A percentile compares a stretch with the other conserved stretches of the same genome.
Evolutionary conservation across 139 green algal genomes (phyloP).

Genomic region (Chlorella sorokiniana): DNA sequence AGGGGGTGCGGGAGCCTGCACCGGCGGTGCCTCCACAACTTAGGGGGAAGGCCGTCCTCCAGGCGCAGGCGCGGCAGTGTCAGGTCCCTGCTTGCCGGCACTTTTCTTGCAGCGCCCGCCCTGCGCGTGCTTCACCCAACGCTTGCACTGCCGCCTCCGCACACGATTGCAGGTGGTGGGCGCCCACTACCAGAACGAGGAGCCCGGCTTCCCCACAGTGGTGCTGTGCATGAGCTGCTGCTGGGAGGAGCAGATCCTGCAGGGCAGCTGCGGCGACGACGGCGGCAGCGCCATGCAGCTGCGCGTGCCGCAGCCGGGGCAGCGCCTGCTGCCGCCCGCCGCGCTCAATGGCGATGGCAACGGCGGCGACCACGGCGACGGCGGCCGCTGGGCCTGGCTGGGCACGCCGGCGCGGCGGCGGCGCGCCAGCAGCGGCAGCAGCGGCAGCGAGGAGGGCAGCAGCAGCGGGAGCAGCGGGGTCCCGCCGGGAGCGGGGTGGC

Average conservation of each 20-base stretch:
- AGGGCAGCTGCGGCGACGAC: conserved; percentile 8
- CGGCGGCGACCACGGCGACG: not conserved
- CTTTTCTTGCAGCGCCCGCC: not conserved
- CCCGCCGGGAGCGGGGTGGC: not conserved
- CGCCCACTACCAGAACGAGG: conserved; percentile 36
- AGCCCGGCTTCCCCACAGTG: conserved; percentile 29
- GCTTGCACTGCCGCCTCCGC: not conserved
- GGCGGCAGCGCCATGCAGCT: conserved; percentile 35
- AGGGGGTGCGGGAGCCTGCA: not conserved
- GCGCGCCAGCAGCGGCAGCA: not conserved
- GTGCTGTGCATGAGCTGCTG: conserved; percentile 40
- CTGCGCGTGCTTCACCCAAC: not conserved
- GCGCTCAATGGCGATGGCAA: not conserved
- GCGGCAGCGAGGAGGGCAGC: not conserved
- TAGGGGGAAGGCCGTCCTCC: no score
- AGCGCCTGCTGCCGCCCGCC: not conserved
- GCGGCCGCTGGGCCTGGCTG: conserved; percentile 12
- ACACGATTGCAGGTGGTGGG: conserved; percentile 36
- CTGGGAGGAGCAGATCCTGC: conserved; percentile 37
- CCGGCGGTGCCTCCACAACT: no score
- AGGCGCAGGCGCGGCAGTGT: no score
- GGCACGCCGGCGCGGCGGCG: not conserved
- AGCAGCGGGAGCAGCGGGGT: not conserved
- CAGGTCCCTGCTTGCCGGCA: no score
- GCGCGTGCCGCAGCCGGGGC: conserved; percentile 26